These are phyloP conservation scores for Fusarium falciforme DNA, from an alignment of 2,329 filamentous ascomycete species.

Conservation along the genomic window DNA sequence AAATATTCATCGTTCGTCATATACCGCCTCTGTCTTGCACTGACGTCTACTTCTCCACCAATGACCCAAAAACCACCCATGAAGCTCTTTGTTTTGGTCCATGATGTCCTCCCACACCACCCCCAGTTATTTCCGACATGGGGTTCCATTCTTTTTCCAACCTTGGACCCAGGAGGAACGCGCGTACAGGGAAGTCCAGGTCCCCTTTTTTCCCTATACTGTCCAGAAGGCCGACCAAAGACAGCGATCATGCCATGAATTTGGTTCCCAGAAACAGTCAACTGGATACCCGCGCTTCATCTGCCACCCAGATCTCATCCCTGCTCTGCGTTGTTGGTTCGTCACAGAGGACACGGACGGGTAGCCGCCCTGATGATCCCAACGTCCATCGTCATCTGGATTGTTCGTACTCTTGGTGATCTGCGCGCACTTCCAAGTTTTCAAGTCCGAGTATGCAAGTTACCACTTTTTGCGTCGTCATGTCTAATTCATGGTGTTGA, in stretches of 20 bases:
- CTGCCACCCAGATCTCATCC: background rate
- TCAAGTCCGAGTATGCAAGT: background rate
- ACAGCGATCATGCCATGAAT: background rate
- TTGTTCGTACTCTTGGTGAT: background rate
- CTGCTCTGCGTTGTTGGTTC: background rate
- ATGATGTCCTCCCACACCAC: conserved; percentile 2
- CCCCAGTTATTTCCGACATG: conserved; percentile 34
- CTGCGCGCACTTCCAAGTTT: conserved; percentile 15
- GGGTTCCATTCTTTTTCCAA: conserved; percentile 12
- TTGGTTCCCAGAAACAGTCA: background rate
- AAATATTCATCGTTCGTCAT: background rate
- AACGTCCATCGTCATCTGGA: conserved; percentile 17
- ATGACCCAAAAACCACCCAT: background rate
- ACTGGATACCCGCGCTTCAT: background rate
- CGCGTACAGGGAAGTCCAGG: conserved; percentile 16
- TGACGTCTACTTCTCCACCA: conserved; percentile 4
- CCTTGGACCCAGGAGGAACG: conserved; percentile 22
- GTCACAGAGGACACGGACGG: background rate
- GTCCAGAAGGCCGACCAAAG: background rate
- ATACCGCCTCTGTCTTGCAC: background rate
- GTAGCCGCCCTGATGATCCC: conserved; percentile 22
- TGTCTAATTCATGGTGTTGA: background rate
- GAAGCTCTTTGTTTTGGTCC: background rate
- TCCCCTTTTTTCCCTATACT: background rate
- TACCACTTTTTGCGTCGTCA: background rate